Evolutionary conservation across 768 basidiomycete species (phyloP).

Genomic region (Leccinum boreale): DNA sequence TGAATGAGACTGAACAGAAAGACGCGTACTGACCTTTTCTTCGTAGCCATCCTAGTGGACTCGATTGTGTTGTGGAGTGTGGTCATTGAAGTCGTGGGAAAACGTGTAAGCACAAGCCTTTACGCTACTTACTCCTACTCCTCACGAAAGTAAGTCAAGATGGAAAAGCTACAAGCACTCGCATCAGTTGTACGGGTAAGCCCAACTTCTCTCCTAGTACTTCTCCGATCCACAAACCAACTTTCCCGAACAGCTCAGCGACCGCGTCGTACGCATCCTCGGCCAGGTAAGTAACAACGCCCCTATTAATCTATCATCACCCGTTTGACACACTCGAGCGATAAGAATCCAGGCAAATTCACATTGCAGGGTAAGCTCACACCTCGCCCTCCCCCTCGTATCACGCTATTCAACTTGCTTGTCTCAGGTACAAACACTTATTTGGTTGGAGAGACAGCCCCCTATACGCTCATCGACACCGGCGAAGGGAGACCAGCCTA

Average conservation of each 20-base stretch:
- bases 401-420: not conserved
- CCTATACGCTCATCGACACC: slow-evolving; percentile 80
- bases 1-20: not conserved
- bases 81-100: not conserved
- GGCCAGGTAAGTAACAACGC: slow-evolving; percentile 56
- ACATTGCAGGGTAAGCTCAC: slow-evolving; percentile 68
- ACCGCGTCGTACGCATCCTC: slow-evolving; percentile 62
- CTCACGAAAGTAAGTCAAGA: slow-evolving; percentile 20
- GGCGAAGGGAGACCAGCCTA: slow-evolving; percentile 74
- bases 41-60: slow-evolving; percentile 39
- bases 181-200: slow-evolving; percentile 54
- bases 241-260: slow-evolving; percentile 51
- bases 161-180: slow-evolving; percentile 53
- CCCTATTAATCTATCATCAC: not conserved
- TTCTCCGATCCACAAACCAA: not conserved
- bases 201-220: not conserved
- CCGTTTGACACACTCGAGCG: not conserved
- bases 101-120: not conserved
- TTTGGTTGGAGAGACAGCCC: slow-evolving; percentile 64
- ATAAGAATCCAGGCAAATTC: slow-evolving; percentile 83
- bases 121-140: not conserved
- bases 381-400: no score
- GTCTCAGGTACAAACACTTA: slow-evolving; percentile 87
- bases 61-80: slow-evolving; percentile 16
- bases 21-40: slow-evolving; percentile 35